Base-by-base conservation (phyloP, 495 filamentous ascomycete genomes). In the Platismatia glauca region DNA sequence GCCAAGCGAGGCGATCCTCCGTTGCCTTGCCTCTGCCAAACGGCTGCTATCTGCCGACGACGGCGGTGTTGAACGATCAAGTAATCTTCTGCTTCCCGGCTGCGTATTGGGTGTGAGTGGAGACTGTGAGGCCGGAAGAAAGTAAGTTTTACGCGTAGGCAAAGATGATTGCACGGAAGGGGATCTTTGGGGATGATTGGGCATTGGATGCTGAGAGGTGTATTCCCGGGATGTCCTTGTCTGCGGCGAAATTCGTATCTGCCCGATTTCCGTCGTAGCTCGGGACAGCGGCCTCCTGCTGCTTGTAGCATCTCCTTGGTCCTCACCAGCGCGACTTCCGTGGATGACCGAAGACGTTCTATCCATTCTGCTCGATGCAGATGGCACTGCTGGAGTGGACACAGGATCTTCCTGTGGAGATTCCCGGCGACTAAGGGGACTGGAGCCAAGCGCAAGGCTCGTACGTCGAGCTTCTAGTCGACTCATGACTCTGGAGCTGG, bases 381-480 rank as follows among this genome's bases (percentile, higher is more conserved):
- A 69, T 59, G 69, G 71, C 43, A 59, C 66, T 57, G 71, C 67
- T 64, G 62, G 67, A 16, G 66, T 48, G 65, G 73, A 64, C 69
- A 78, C 56, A 71, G 77, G 29, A 71, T 73, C 59, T 38, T 73
- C 69, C 20, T 65, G 59, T 12, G 64, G 52, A 24, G 70, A 71
- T 29, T 65, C 69, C 29, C 58, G 46, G 29, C 69, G 68, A 38
- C 65, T 63, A 38, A 73, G 34, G 73, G 72, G 9, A 75, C 72
- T 57, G 16, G 76, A 65, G 57, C 78, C 78, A 22, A 86, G 75
- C 55, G 50, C 50, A 33, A 88, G 70, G 53, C 83, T 90, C 55
- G 77, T 78, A 58, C 91, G 80, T 65, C 86, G 84, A 56, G 88
- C 86, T 71, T 93, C 89, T 38, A 89, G 77, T 22, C 88, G 85